phyloP scores from a whole-genome alignment of 2,329 filamentous ascomycete genomes.

The Aspergillus puulaauensis region DNA sequence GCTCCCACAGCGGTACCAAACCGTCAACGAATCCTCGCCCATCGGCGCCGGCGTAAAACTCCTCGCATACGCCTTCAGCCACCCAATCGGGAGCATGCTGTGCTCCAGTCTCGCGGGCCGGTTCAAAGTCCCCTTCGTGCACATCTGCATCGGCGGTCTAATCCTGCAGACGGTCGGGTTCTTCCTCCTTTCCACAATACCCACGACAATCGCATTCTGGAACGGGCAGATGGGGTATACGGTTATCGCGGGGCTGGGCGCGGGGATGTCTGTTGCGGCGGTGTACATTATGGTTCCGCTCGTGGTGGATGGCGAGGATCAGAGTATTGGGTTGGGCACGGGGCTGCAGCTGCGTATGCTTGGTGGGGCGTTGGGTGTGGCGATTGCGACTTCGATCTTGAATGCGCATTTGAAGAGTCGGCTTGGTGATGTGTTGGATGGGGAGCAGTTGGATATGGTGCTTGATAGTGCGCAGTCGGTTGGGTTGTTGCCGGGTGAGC shows the following conservation, averaged over 20 bases:
- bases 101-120: conserved; percentile 15
- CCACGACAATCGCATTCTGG: conserved; percentile 18
- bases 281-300: conserved; percentile 19
- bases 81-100: conserved; percentile 15
- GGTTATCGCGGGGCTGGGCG: conserved; percentile 15
- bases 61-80: conserved; percentile 19
- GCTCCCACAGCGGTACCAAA: conserved; percentile 25
- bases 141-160: conserved; percentile 14
- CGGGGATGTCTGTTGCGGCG: conserved; percentile 12
- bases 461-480: conserved; percentile 5
- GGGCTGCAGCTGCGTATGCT: conserved; percentile 41
- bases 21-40: conserved; percentile 19
- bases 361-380: conserved; percentile 39
- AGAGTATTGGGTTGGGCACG: conserved; percentile 36
- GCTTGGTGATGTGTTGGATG: not conserved
- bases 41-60: conserved; percentile 20
- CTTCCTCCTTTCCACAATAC: conserved; percentile 16
- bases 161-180: conserved; percentile 16
- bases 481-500: not conserved
- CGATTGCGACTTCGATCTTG: conserved; percentile 31
- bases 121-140: conserved; percentile 13
- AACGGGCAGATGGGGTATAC: conserved; percentile 21
- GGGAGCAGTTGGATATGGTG: not conserved
- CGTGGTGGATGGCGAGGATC: conserved; percentile 20
- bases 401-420: not conserved